phyloP scores from a whole-genome alignment of 208 protist species.

The Acanthamoeba lenticulata region DNA sequence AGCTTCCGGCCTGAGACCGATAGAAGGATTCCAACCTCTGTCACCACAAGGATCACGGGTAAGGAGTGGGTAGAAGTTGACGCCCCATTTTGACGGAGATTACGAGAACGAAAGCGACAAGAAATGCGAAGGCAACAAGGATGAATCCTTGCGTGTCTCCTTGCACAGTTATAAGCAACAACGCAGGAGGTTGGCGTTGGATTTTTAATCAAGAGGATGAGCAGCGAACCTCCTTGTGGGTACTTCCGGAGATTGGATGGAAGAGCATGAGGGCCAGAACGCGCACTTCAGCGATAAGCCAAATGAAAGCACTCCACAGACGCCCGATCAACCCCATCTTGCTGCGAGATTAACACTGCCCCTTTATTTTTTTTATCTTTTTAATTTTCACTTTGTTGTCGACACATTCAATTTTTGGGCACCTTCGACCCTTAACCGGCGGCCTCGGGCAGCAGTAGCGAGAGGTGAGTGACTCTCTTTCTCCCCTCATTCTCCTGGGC shows the following conservation, averaged over 20 bases:
- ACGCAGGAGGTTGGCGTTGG: neutral
- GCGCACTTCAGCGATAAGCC: neutral
- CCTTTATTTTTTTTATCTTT: no score
- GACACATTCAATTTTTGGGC: no score
- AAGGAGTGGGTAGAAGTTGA: neutral
- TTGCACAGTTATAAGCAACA: neutral
- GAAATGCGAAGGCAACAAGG: neutral
- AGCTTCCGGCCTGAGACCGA: neutral
- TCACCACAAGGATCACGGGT: neutral
- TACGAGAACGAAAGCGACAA: neutral
- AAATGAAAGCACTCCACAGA: neutral
- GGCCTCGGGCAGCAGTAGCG: no score
- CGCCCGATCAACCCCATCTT: constrained; percentile 4
- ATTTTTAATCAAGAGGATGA: neutral
- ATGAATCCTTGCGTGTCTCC: neutral
- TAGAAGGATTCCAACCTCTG: constrained; percentile 47
- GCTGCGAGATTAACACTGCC: no score
- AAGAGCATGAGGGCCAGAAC: constrained; percentile 36
- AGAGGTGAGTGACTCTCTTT: no score
- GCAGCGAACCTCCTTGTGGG: constrained; percentile 34
- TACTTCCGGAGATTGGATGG: neutral
- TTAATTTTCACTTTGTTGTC: no score
- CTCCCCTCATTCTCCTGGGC: no score
- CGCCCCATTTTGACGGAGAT: neutral
- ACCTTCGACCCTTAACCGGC: no score